Base-by-base conservation (phyloP, 2,329 filamentous ascomycete genomes). In the Colletotrichum lentis region DNA sequence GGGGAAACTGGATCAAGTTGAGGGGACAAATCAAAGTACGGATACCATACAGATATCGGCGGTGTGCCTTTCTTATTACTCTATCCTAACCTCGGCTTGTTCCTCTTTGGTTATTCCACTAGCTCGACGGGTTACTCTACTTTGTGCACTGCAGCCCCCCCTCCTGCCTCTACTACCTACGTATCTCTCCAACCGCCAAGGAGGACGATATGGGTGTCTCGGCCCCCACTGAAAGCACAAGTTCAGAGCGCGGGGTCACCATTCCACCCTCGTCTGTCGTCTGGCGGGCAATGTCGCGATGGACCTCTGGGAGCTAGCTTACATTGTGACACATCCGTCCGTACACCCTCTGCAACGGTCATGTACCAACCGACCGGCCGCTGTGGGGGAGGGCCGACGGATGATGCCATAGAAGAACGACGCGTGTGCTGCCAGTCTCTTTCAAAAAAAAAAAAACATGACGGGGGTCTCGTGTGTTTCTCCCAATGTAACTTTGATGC, bases 221-320 rank as follows among this genome's bases (percentile, higher is more conserved):
- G 47, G 60, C 64, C 64, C 64, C 60, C 64, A 59, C 44, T 46
- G 31, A 20, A 64, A 59, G n/a, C 18, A 47, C 53, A 41, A 49
- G 22, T 67, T 67, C 64, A 64, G 64, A 64, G 53, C 64, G 60
- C 64, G 64, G 64, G 58, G 54, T 31, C 41, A 22, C n/a, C 27
- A 47, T 27, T 57, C 64, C 60, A 67, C n/a, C 60, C n/a, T n/a
- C n/a, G n/a, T n/a, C n/a, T n/a, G n/a, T 57, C 46, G 52, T 27
- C 41, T 16, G 46, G 44, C 43, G 43, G 37, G n/a, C 58, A 43
- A 56, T 58, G 52, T 53, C n/a, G n/a, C n/a, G n/a, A n/a, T n/a
- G n/a, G n/a, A n/a, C n/a, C n/a, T n/a, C n/a, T n/a, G n/a, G n/a
- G n/a, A n/a, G n/a, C n/a, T n/a, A n/a, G n/a, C n/a, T n/a, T n/a